Evolutionary conservation across 139 green algal genomes (phyloP).

Genomic region (Spirogloea muscicola): DNA sequence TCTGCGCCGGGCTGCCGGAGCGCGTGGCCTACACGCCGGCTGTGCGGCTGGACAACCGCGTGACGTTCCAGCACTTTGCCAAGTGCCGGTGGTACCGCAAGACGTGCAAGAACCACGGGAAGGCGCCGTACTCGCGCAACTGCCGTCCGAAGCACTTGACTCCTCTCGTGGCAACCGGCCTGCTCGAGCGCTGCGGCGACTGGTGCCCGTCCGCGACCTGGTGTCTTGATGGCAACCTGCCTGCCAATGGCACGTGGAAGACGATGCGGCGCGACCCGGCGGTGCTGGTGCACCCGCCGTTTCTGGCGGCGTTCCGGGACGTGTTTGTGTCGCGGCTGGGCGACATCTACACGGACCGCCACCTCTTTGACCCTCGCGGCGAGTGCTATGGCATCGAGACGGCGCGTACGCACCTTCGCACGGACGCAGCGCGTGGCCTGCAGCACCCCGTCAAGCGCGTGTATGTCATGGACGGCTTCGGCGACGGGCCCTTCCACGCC

Average conservation of each 20-base stretch:
- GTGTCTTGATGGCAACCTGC: conserved; percentile 18
- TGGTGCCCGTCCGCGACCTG: conserved; percentile 18
- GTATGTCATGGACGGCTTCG: conserved; percentile 4
- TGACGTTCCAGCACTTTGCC: not conserved
- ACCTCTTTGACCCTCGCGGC: not conserved
- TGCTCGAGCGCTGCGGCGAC: conserved; percentile 19
- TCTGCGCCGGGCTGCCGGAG: no score
- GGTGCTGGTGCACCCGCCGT: not conserved
- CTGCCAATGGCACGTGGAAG: not conserved
- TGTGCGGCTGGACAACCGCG: conserved; percentile 4
- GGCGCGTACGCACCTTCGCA: no score
- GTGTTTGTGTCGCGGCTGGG: conserved; percentile 1
- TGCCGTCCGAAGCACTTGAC: no score
- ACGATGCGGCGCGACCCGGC: not conserved
- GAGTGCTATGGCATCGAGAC: no score
- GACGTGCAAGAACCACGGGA: no score
- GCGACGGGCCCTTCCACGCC: not conserved
- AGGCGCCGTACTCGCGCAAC: no score
- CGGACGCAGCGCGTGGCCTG: not conserved
- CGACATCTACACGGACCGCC: conserved; percentile 1
- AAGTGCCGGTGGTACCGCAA: no score
- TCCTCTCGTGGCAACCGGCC: conserved; percentile 7
- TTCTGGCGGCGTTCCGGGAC: not conserved
- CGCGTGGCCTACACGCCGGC: not conserved
- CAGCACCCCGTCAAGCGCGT: conserved; percentile 2